Evolutionary conservation across 805 yeast genomes (phyloP).

Genomic region (Schizosaccharomyces japonicus): DNA sequence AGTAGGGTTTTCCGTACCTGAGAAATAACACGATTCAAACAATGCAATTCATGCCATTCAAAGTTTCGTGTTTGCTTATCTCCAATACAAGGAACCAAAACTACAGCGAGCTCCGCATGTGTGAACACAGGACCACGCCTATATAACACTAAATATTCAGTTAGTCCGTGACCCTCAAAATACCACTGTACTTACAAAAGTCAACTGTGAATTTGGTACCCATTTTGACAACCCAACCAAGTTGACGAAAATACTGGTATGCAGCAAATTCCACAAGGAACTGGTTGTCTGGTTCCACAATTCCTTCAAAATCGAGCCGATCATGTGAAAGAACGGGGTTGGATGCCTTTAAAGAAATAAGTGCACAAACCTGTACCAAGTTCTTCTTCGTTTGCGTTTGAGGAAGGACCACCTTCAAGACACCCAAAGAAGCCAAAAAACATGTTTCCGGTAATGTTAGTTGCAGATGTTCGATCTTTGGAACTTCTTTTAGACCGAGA

Average conservation of each 20-base stretch:
- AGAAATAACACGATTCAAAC: slow-evolving; percentile 57
- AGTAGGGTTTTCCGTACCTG: slow-evolving; percentile 66
- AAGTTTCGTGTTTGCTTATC: slow-evolving; percentile 12
- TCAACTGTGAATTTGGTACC: slow-evolving; percentile 90
- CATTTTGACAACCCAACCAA: slow-evolving; percentile 83
- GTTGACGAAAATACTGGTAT: slow-evolving; percentile 66
- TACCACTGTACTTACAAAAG: slow-evolving; percentile 16
- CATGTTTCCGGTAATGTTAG: slow-evolving; percentile 54
- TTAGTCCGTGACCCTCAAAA: too few relatives aligned
- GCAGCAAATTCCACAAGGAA: slow-evolving; percentile 40
- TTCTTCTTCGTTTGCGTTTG: background rate
- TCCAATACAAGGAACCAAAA: slow-evolving; percentile 22
- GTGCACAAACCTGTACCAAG: slow-evolving; percentile 10
- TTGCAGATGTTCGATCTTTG: slow-evolving; percentile 27
- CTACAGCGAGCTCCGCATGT: slow-evolving; percentile 70
- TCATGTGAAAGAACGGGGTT: background rate
- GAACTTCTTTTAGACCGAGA: background rate
- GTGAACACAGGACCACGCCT: slow-evolving; percentile 84
- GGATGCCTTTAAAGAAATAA: background rate
- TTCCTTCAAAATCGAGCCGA: too few relatives aligned
- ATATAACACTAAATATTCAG: slow-evolving; percentile 27
- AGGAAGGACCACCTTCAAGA: slow-evolving; percentile 17
- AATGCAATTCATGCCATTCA: slow-evolving; percentile 39
- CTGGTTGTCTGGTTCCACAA: slow-evolving; percentile 14
- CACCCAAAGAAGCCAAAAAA: slow-evolving; percentile 38